Base-by-base conservation (phyloP, 768 basidiomycete genomes). In the Podaxis sp. region DNA sequence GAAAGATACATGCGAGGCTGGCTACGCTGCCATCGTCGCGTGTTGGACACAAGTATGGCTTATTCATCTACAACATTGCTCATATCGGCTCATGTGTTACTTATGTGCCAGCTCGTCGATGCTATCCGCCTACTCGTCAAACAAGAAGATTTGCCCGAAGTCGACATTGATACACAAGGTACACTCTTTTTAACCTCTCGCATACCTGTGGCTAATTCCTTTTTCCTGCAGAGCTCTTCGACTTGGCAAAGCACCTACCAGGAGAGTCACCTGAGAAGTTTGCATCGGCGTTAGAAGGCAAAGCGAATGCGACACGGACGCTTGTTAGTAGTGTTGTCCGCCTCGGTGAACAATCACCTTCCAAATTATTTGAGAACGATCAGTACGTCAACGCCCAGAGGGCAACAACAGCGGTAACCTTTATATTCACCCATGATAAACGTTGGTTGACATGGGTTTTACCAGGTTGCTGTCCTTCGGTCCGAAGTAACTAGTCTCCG, bases 21-120 rank as follows among this genome's bases (percentile, higher is more conserved):
- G 89, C 63, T 70, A 93, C 62, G 83, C 86, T 57, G 88, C 87
- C 33, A 86, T 93, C 67, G 84, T 88, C 38, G 86, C 89, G 4
- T 92, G 89, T 70, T 94, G 93, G 92, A 79, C 82, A 57, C 88
- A 91, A 80, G 90, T 93, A 73, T 58, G 68, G 64, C 4, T 59
- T 22, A 50, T 67, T 47, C 33, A 57, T 50, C 40, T 19, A 9
- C 36, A 22, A 55, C 22, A n/a, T 22, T n/a, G 9, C n/a, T 15
- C 12, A 36, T 17, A 13, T 40, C 4, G 5, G 33, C 46, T 56
- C 17, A 47, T 41, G 3, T n/a, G 22, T 38, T 22, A 7, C 13
- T 29, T 61, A 8, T 24, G 40, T 46, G 52, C 38, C 60, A 93
- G 90, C 75, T 92, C 43, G 78, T 91, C 37, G 84, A 87, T 57